phyloP scores from a whole-genome alignment of 345 rosid genomes.

The Lagerstroemia speciosa region DNA sequence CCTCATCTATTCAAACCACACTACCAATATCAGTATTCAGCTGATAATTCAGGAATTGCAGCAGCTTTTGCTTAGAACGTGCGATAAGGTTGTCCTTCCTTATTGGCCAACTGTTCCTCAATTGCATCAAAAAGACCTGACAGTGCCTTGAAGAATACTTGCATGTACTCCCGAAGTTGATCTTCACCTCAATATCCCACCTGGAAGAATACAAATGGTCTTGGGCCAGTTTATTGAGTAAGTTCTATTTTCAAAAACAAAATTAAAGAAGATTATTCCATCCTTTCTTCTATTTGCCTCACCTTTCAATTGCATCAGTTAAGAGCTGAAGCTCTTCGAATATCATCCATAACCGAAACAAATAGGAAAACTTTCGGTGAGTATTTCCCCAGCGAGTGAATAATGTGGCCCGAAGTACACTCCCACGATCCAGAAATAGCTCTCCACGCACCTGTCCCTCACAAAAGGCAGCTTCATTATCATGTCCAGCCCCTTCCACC shows the following conservation, averaged over 20 bases:
- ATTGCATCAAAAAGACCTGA: constrained; percentile 22
- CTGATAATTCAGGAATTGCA: constrained; percentile 2
- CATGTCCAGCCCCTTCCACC: constrained; percentile 23
- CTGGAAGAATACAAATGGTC: constrained; percentile 7
- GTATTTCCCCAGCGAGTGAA: background rate
- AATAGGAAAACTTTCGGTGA: constrained; percentile 12
- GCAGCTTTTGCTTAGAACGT: constrained; percentile 19
- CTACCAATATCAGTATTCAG: no score
- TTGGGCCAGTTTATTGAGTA: no score
- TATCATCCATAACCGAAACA: constrained; percentile 17
- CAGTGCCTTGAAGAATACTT: constrained; percentile 20
- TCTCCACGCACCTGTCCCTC: constrained; percentile 25
- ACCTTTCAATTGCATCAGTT: constrained; percentile 14
- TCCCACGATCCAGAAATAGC: constrained; percentile 21
- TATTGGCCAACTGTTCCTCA: background rate
- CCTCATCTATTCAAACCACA: no score
- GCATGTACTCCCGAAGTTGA: constrained; percentile 28
- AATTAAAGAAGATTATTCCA: background rate
- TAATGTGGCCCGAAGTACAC: constrained; percentile 16
- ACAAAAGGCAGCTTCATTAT: constrained; percentile 17
- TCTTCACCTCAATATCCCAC: constrained; percentile 18
- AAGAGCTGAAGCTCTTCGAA: constrained; percentile 5
- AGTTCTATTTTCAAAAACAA: no score
- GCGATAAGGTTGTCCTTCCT: constrained; percentile 10
- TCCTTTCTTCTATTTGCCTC: background rate